Evolutionary conservation across 2,329 filamentous ascomycete genomes (phyloP), one percentile per base, ranked within the genome.

Genomic region (Ophiosphaerella korrae): DNA sequence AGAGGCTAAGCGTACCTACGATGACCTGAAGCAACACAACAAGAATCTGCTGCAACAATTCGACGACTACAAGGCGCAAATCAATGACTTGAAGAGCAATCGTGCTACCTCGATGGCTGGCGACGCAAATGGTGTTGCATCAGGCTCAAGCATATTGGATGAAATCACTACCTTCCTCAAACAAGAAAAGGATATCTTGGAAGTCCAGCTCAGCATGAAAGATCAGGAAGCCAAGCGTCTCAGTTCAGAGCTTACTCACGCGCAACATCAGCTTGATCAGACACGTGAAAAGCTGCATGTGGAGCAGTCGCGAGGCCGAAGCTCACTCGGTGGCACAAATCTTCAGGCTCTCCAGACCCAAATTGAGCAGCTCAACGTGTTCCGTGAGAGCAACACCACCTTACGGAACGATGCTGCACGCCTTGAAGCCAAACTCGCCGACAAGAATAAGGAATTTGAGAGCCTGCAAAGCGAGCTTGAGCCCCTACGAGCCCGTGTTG

Each of bases 111-210:
- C 78, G 5, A 77, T 79, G 13, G 76, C 75, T 5, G 78, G 84
- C 11, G 86, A 88, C 32, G 68, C 72, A 24, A 74, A 77, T 26
- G 77, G 78, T 11, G 67, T 72, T 12, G 81, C 85, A 43, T 79
- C 84, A 32, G 85, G 84, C 35, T 78, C 87, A 8, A 89, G 91
- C 59, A 90, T 89, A 45, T 83, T 96, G 8, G 89, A 94, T 55
- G 93, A 97, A 66, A 84, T 99, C 49, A 95, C 96, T 75, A 88
- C 85, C 55, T 99, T 94, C 72, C 79, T 99, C 54, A 88, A 93
- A 39, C 88, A 91, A 36, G 95, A 99, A 76, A 99, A 97, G 79
- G 94, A 97, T 71, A 97, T 99, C 59, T 83, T 97, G 7, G 93
- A 99, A 63, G 90, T 97, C n/a, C 93, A 97, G 67, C 89, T 92